A percentile compares a stretch with the other conserved stretches of the same genome.
Evolutionary conservation across 805 yeast genomes (phyloP).

Genomic region (Isabelozyma pseudorhagii): DNA sequence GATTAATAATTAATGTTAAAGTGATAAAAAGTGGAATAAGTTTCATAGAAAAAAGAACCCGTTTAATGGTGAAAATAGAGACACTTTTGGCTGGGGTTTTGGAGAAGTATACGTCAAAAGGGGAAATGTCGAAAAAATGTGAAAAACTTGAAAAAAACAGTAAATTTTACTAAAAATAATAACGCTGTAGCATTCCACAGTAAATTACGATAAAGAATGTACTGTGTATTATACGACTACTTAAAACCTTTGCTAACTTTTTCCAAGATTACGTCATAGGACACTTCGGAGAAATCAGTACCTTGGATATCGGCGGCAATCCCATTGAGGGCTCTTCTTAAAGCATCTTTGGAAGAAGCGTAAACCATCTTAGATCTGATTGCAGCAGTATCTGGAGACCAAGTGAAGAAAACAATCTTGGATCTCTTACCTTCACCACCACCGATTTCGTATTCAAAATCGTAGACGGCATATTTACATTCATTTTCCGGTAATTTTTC

Average conservation of each 20-base stretch:
- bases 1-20: too few relatives aligned
- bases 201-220: too few relatives aligned
- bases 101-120: too few relatives aligned
- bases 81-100: too few relatives aligned
- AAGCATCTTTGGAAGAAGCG: constrained; percentile 97
- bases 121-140: background rate
- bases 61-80: too few relatives aligned
- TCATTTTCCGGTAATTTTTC: constrained; percentile 92
- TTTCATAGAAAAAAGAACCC: too few relatives aligned
- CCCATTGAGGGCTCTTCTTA: constrained; percentile 96
- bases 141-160: background rate
- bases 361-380: constrained; percentile 96
- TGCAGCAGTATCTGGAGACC: constrained; percentile 98
- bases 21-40: background rate
- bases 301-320: constrained; percentile 94
- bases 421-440: constrained; percentile 93
- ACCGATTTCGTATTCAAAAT: constrained; percentile 89
- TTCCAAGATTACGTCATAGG: constrained; percentile 89
- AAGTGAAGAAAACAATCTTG: constrained; percentile 67
- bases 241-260: constrained; percentile 66
- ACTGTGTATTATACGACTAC: background rate
- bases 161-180: background rate
- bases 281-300: constrained; percentile 95
- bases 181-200: background rate
- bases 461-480: constrained; percentile 94